These are phyloP conservation scores for Trichoderma arundinaceum DNA, from an alignment of 2,329 filamentous ascomycete genomes.

Conservation along the genomic window DNA sequence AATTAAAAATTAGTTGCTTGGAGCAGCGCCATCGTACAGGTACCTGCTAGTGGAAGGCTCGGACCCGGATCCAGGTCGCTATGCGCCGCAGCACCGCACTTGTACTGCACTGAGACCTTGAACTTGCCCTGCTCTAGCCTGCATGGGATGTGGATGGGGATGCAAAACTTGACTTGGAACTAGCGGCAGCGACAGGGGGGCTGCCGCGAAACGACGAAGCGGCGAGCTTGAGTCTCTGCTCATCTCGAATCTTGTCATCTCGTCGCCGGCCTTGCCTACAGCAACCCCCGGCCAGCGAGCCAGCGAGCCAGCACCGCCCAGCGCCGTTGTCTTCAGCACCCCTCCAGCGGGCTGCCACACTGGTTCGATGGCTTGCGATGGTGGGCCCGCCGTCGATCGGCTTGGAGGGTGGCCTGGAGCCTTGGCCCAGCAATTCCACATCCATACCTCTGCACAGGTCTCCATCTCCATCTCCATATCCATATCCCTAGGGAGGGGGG, in stretches of 20 bases:
- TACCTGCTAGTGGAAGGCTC: constrained; percentile 32
- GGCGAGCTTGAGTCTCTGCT: neutral
- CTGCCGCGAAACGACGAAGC: neutral
- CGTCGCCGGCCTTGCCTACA: constrained; percentile 14
- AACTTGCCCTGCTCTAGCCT: constrained; percentile 28
- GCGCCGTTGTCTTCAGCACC: neutral
- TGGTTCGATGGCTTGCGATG: constrained; percentile 29
- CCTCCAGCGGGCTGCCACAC: constrained; percentile 13
- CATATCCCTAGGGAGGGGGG: neutral
- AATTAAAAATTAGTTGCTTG: constrained; percentile 16
- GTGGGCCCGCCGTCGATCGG: constrained; percentile 32
- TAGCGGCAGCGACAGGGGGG: constrained; percentile 20
- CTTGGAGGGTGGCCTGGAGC: constrained; percentile 28
- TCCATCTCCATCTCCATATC: too few relatives aligned
- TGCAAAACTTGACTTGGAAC: constrained; percentile 24
- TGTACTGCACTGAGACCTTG: constrained; percentile 28
- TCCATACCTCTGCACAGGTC: too few relatives aligned
- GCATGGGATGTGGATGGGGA: constrained; percentile 16
- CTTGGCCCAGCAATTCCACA: constrained; percentile 24
- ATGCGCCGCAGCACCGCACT: constrained; percentile 25
- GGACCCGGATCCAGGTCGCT: constrained; percentile 28
- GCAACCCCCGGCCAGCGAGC: constrained; percentile 7
- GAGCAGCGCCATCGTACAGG: constrained; percentile 27
- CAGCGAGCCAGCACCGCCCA: neutral
- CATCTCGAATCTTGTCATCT: constrained; percentile 25